Conservation (phyloP, 257 asterid species). For the Osmanthus fragrans region DNA sequence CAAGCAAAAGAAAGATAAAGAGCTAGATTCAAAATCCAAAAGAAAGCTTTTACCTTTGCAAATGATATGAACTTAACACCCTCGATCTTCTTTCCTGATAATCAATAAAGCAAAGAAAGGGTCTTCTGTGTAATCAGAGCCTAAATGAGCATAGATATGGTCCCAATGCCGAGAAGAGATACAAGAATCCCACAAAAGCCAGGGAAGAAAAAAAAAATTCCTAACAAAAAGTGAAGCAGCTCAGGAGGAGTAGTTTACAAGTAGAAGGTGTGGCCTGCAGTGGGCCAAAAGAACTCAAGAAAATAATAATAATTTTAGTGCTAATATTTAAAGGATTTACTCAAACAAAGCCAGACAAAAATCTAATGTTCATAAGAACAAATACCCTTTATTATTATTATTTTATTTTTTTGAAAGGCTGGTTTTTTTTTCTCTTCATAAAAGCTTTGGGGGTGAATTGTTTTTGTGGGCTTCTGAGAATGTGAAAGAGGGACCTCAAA, state of each 20-base stretch:
- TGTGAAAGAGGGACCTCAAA: slow-evolving; percentile 41
- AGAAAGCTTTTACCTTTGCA: slow-evolving; percentile 44
- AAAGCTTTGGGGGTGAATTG: slow-evolving; percentile 43
- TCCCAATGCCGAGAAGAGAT: slow-evolving; percentile 54
- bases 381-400: neutral
- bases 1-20: slow-evolving; percentile 22
- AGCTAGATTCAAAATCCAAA: slow-evolving; percentile 17
- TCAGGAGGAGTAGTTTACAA: slow-evolving; percentile 52
- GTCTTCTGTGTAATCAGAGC: slow-evolving; percentile 35
- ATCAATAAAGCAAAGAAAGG: slow-evolving; percentile 51
- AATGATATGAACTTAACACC: slow-evolving; percentile 55
- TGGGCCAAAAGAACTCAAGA: slow-evolving; percentile 57
- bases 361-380: slow-evolving; percentile 43
- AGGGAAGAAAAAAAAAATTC: slow-evolving; percentile 11
- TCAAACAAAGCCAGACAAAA: slow-evolving; percentile 54
- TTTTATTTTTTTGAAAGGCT: neutral
- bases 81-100: slow-evolving; percentile 63
- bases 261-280: slow-evolving; percentile 49
- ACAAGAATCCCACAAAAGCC: slow-evolving; percentile 31
- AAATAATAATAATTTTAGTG: slow-evolving; percentile 32
- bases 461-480: slow-evolving; percentile 55
- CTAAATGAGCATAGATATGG: slow-evolving; percentile 53
- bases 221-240: slow-evolving; percentile 37
- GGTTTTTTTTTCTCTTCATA: slow-evolving; percentile 7
- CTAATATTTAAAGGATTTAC: slow-evolving; percentile 23